Conservation (phyloP, 2,329 filamentous ascomycete genomes). For the Penicillium sumatraense region DNA sequence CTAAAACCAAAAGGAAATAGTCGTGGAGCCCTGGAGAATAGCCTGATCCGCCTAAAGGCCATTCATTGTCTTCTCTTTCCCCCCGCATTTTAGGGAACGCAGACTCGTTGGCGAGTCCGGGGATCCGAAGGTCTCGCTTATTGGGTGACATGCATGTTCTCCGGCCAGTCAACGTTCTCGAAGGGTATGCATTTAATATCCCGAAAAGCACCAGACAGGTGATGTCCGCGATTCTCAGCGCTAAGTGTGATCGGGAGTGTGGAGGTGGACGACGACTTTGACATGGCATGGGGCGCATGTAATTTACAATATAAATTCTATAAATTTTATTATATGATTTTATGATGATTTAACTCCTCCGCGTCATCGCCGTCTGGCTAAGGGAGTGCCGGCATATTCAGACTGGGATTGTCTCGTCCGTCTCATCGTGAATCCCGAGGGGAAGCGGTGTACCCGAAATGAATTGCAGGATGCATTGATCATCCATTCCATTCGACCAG, state of each 20-base stretch:
- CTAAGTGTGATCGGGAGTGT: conserved; percentile 8
- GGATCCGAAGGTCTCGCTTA: conserved; percentile 19
- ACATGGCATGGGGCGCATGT: not conserved
- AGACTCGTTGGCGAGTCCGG: conserved; percentile 9
- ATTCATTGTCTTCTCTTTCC: no score
- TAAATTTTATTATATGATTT: no score
- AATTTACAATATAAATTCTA: not conserved
- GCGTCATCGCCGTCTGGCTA: conserved; percentile 2
- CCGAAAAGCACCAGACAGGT: not conserved
- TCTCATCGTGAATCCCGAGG: conserved; percentile 1
- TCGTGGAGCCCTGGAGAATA: conserved; percentile 10
- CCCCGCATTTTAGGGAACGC: conserved; percentile 25
- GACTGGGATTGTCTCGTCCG: conserved; percentile 1
- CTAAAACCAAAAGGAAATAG: conserved; percentile 18
- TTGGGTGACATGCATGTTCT: conserved; percentile 6
- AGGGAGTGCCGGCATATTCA: conserved; percentile 17
- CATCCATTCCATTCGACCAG: not conserved
- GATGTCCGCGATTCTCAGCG: conserved; percentile 11
- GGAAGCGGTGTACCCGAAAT: not conserved
- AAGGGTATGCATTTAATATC: not conserved
- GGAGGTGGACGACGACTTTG: not conserved
- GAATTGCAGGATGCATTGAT: not conserved
- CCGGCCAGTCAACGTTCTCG: not conserved
- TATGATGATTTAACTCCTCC: no score
- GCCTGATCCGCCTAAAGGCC: conserved; percentile 20